These are phyloP conservation scores for Clavulina sp. DNA, from an alignment of 768 basidiomycete genomes.

Conservation along the genomic window DNA sequence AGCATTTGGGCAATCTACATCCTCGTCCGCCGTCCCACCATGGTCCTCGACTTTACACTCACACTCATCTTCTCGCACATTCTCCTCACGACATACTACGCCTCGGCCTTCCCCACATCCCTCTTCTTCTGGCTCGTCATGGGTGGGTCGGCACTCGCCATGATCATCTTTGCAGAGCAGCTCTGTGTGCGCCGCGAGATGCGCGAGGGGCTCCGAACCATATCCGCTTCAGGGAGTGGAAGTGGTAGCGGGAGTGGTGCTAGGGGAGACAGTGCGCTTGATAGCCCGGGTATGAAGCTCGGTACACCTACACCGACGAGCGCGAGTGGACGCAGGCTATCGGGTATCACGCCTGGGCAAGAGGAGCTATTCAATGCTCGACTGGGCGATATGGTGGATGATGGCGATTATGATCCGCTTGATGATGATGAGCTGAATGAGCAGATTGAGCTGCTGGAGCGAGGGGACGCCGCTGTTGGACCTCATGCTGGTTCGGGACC, in stretches of 20 bases:
- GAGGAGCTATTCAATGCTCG: no score
- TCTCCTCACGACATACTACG: slow-evolving; percentile 85
- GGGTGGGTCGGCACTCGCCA: slow-evolving; percentile 47
- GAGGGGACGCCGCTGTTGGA: no score
- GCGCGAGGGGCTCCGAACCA: slow-evolving; percentile 46
- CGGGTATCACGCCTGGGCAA: no score
- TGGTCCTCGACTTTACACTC: slow-evolving; percentile 86
- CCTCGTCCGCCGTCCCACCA: slow-evolving; percentile 76
- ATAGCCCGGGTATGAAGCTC: no score
- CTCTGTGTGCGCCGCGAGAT: slow-evolving; percentile 83
- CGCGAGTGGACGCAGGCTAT: not conserved
- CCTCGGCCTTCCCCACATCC: slow-evolving; percentile 62
- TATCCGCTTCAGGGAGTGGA: not conserved
- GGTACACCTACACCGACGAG: not conserved
- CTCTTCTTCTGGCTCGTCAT: slow-evolving; percentile 85
- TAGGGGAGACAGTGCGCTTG: not conserved
- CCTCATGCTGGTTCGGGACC: no score
- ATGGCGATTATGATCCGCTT: no score
- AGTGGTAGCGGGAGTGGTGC: not conserved
- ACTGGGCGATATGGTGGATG: no score
- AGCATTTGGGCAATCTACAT: slow-evolving; percentile 71
- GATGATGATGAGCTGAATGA: no score
- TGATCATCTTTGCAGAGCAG: slow-evolving; percentile 74
- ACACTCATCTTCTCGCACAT: slow-evolving; percentile 86
- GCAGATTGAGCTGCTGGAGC: no score